Base-by-base conservation (phyloP, 805 yeast genomes). In the Lachancea sp. region DNA sequence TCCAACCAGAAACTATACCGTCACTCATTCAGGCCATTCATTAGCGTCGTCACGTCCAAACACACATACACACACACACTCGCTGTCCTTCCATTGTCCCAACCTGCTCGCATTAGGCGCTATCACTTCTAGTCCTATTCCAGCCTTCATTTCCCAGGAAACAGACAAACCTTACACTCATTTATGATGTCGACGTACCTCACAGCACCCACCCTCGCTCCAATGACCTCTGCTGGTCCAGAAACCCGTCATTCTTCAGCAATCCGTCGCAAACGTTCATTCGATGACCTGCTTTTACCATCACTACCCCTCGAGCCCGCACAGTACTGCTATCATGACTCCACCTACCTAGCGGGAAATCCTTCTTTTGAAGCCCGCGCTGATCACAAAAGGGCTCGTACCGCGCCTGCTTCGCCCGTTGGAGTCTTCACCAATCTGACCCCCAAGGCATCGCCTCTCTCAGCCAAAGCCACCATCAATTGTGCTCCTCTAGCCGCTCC, bases 321-420 rank as follows among this genome's bases (percentile, higher is more conserved):
- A 12, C 37, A n/a, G 32, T 22, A 29, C 1, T 26, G 37, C 46
- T 19, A 36, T 33, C 31, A 45, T 29, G 36, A 49, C 25, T 35
- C 38, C n/a, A 38, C 50, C 16, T 43, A 43, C 35, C 31, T 41
- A 8, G 36, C 44, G 25, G 32, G 41, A 11, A 32, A 39, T 11
- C 8, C 32, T 2, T 17, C 17, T 22, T 22, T 13, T 41, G 17
- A 40, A 5, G 40, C 30, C 25, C 42, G 41, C 17, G 26, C 38
- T 17, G 15, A 29, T 11, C 45, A 50, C n/a, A 51, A 50, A 30
- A 58, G 58, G 43, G 52, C 61, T 29, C 53, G 49, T 19, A 61
- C 67, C 10, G 67, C 65, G 2, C 67, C 67, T 17, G 59, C 63
- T 7, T 60, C 65, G 8, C 62, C 65, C 17, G 17, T 40, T 20